Evolutionary conservation across 495 filamentous ascomycete species (phyloP).

Genomic region (Tuber borchii): DNA sequence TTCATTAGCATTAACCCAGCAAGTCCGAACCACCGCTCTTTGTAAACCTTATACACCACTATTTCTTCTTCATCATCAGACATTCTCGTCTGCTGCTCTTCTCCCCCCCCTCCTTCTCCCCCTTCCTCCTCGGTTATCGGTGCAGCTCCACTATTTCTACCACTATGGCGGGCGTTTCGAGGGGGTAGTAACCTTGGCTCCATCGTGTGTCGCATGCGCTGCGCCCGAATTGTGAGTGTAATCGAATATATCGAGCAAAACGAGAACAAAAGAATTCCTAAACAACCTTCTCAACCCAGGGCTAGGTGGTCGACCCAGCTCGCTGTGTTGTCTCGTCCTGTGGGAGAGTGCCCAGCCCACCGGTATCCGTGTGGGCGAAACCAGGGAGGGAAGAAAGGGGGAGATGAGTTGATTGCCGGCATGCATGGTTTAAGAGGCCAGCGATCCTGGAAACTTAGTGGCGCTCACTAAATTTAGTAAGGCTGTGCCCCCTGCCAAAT

Average conservation of each 20-base stretch:
- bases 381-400: not conserved
- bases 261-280: not conserved
- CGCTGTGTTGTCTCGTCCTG: not conserved
- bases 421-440: not conserved
- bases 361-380: not conserved
- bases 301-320: not conserved
- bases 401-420: not conserved
- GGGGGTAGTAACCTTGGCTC: not conserved
- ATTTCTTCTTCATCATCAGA: not conserved
- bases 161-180: not conserved
- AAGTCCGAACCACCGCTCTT: slow-evolving; percentile 82
- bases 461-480: too few species aligned
- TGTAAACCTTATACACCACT: slow-evolving; percentile 67
- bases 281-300: not conserved
- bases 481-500: too few species aligned
- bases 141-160: not conserved
- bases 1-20: slow-evolving; percentile 78
- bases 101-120: not conserved
- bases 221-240: not conserved
- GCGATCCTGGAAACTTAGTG: too few species aligned
- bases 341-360: not conserved
- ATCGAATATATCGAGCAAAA: not conserved
- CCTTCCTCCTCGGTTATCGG: not conserved
- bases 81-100: not conserved
- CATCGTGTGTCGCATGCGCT: not conserved